Evolutionary conservation across 2,329 filamentous ascomycete species (phyloP), one percentile per base, ranked within the genome.

Genomic region (Leptographium radiaticola): DNA sequence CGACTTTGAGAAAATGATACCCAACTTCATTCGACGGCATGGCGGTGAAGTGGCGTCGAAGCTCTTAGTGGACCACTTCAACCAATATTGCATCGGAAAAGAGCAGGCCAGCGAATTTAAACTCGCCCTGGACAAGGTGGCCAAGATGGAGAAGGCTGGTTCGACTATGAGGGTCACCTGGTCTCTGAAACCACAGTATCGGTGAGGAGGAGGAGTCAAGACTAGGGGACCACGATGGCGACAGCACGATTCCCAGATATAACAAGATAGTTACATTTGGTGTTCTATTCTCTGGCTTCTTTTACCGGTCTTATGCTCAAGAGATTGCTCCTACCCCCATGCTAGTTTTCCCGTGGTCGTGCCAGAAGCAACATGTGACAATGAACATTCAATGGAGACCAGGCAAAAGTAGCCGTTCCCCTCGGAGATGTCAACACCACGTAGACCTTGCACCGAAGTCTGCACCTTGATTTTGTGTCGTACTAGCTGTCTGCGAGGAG

Each of bases 11-110:
- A 74, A 73, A 49, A 74, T 87, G 73, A 94, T 96, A 54, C 82
- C 84, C 42, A 79, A 84, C 44, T 97, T 89, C 61, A 83, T 97
- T 59, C 75, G 77, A 46, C 75, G 80, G 30, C 89, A 94, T 54
- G 86, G 87, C 11, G 89, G 89, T 4, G 77, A 80, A 38, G 87
- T 87, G 7, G 83, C 87, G 6, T 90, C 86, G 44, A 89, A 94
- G 70, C 84, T 89, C 74, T 69, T 96, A 46, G 86, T 95, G 30
- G 87, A 95, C 62, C 89, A 95, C 63, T 97, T 96, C 67, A 88
- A 90, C 67, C 80, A 80, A 15, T 86, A 83, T 62, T 95, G 89
- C 64, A 79, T 77, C 25, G 86, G 81, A 45, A 68, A 75, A 31
- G 77, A 80, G 57, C 79, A 87, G 57, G 84, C 83, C 51, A 79